Conservation (phyloP, 768 basidiomycete genomes). For the Auriscalpium microsporum region DNA sequence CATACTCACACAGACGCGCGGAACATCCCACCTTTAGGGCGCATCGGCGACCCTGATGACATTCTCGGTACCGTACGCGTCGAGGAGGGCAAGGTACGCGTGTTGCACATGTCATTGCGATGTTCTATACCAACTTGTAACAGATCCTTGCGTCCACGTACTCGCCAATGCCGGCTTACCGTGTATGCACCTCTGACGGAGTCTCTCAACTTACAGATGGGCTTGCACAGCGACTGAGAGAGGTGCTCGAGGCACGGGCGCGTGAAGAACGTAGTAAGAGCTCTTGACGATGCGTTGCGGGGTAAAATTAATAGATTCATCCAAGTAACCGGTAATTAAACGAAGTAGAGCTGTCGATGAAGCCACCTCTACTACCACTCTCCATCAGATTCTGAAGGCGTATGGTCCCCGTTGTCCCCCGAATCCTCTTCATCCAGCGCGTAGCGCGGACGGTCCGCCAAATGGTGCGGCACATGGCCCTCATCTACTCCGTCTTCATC, state of each 20-base stretch:
- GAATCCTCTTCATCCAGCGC: no score
- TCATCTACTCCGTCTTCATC: no score
- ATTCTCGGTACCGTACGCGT: conserved; percentile 74
- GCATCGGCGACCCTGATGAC: conserved; percentile 79
- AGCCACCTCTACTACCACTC: no score
- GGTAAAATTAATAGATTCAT: no score
- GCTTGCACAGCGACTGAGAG: conserved; percentile 41
- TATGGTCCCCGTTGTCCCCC: no score
- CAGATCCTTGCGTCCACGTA: conserved; percentile 68
- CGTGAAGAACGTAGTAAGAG: conserved; percentile 19
- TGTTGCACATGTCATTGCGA: neutral
- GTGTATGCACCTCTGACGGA: conserved; percentile 71
- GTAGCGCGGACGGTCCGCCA: no score
- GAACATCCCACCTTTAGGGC: conserved; percentile 64
- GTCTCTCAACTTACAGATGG: conserved; percentile 61
- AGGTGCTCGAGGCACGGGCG: conserved; percentile 27
- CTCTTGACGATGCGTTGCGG: no score
- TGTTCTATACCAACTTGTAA: neutral
- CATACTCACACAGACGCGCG: conserved; percentile 39
- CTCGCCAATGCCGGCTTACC: conserved; percentile 77
- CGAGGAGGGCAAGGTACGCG: conserved; percentile 51
- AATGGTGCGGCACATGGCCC: no score
- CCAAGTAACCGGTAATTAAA: no score
- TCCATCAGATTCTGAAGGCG: no score
- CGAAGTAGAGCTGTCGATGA: no score